Evolutionary conservation across 2,329 filamentous ascomycete species (phyloP).

Genomic region (Diplocarpon rosae): DNA sequence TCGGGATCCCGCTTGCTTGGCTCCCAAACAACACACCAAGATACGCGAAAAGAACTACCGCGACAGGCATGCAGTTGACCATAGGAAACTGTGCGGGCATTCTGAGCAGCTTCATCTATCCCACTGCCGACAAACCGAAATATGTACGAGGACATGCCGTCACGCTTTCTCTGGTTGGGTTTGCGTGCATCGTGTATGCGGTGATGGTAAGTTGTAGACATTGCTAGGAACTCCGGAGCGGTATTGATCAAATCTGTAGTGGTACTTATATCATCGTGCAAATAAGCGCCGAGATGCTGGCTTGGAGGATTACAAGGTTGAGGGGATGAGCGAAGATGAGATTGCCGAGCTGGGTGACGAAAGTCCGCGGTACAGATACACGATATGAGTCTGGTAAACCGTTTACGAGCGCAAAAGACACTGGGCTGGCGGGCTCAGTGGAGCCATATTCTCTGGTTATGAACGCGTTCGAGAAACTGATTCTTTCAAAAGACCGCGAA

Average conservation of each 20-base stretch:
- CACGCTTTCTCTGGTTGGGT: conserved; percentile 36
- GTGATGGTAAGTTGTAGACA: conserved; percentile 15
- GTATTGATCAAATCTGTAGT: conserved; percentile 14
- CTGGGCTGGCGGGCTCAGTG: too few relatives aligned
- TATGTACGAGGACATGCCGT: conserved; percentile 42
- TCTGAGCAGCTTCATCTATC: conserved; percentile 46
- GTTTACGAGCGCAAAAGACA: too few relatives aligned
- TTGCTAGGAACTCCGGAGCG: conserved; percentile 14
- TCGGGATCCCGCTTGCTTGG: conserved; percentile 27
- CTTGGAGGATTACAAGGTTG: conserved; percentile 31
- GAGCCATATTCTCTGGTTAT: too few relatives aligned
- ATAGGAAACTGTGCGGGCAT: conserved; percentile 50
- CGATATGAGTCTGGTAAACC: background rate
- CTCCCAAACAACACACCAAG: conserved; percentile 44
- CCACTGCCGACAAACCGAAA: conserved; percentile 31
- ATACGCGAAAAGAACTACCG: conserved; percentile 50
- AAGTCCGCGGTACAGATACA: conserved; percentile 26
- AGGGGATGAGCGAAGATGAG: conserved; percentile 34
- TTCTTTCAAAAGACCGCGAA: too few relatives aligned
- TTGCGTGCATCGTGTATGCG: conserved; percentile 33
- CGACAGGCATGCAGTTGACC: conserved; percentile 46
- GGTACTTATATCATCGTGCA: conserved; percentile 20
- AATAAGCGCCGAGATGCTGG: conserved; percentile 31
- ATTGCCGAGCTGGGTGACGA: conserved; percentile 34
- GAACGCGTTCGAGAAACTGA: too few relatives aligned